These are phyloP conservation scores for Coemansia sp. DNA, from an alignment of 192 early-diverging fungal species.

Conservation along the genomic window DNA sequence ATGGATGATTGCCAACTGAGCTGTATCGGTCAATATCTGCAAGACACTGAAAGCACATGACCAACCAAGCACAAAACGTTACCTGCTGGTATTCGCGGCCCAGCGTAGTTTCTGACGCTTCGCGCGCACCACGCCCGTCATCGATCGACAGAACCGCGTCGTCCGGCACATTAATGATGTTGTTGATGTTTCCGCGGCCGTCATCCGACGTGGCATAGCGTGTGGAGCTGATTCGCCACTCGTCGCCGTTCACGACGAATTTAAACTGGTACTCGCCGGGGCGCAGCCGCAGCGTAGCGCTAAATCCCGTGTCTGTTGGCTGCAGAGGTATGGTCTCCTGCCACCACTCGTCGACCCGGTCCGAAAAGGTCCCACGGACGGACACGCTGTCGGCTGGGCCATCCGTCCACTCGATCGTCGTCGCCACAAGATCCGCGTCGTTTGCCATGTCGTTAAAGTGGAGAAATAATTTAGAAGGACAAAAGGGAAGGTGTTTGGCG, in stretches of 20 bases:
- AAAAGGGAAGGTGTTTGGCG: too few species aligned
- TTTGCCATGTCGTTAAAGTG: too few species aligned
- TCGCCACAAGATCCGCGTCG: conserved; percentile 2
- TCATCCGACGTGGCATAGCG: conserved; percentile 24
- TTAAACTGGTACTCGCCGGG: conserved; percentile 48
- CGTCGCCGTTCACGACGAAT: conserved; percentile 31
- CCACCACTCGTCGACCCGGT: conserved; percentile 28
- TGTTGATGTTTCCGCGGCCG: conserved; percentile 39
- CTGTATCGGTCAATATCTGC: background rate
- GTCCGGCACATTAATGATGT: conserved; percentile 19
- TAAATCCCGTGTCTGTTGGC: conserved; percentile 4
- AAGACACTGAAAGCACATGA: too few species aligned
- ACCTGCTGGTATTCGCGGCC: background rate
- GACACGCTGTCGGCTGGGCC: conserved; percentile 25
- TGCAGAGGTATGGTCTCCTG: conserved; percentile 23
- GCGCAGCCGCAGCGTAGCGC: conserved; percentile 15
- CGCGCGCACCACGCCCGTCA: background rate
- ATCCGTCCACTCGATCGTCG: conserved; percentile 33
- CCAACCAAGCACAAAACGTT: background rate
- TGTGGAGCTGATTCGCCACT: conserved; percentile 32
- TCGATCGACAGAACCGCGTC: conserved; percentile 4
- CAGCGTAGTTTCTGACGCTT: background rate
- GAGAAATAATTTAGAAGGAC: too few species aligned
- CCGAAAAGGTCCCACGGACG: conserved; percentile 40
- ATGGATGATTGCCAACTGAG: background rate